Conservation (phyloP, 495 filamentous ascomycete genomes). For the Annulohypoxylon nitens region DNA sequence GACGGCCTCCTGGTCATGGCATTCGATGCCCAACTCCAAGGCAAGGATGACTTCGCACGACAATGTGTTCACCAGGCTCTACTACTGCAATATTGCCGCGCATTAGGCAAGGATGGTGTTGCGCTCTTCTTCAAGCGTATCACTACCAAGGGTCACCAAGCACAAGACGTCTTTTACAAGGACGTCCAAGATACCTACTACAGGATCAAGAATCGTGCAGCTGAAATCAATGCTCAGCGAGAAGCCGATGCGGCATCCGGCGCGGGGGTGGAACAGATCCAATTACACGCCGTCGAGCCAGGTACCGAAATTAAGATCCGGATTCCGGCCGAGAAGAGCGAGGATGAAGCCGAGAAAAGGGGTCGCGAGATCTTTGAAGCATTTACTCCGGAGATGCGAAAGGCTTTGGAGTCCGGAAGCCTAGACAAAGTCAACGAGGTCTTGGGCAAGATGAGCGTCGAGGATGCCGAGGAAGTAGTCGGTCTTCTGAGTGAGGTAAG, state of each 20-base stretch:
- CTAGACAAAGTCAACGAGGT: slow-evolving; percentile 97
- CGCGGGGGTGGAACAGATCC: slow-evolving; percentile 92
- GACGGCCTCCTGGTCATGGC: slow-evolving; percentile 92
- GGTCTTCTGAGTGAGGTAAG: slow-evolving; percentile 80
- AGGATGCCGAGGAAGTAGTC: slow-evolving; percentile 92
- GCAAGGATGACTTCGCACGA: slow-evolving; percentile 79
- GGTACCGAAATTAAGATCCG: slow-evolving; percentile 92
- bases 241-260: slow-evolving; percentile 73
- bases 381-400: slow-evolving; percentile 83
- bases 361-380: slow-evolving; percentile 83
- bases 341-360: slow-evolving; percentile 73
- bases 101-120: slow-evolving; percentile 88
- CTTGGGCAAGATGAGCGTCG: slow-evolving; percentile 92
- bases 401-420: slow-evolving; percentile 84
- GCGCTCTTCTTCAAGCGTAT: slow-evolving; percentile 96
- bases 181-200: slow-evolving; percentile 90
- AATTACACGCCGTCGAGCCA: slow-evolving; percentile 95
- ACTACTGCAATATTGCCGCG: slow-evolving; percentile 92
- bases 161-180: slow-evolving; percentile 89
- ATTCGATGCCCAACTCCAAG: slow-evolving; percentile 85
- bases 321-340: slow-evolving; percentile 74
- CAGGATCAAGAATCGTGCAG: slow-evolving; percentile 80
- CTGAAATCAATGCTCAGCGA: slow-evolving; percentile 78
- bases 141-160: slow-evolving; percentile 91
- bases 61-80: slow-evolving; percentile 96